These are phyloP conservation scores for Papilionanthe hybrid DNA, from an alignment of 116 monocot genomes.

Conservation along the genomic window DNA sequence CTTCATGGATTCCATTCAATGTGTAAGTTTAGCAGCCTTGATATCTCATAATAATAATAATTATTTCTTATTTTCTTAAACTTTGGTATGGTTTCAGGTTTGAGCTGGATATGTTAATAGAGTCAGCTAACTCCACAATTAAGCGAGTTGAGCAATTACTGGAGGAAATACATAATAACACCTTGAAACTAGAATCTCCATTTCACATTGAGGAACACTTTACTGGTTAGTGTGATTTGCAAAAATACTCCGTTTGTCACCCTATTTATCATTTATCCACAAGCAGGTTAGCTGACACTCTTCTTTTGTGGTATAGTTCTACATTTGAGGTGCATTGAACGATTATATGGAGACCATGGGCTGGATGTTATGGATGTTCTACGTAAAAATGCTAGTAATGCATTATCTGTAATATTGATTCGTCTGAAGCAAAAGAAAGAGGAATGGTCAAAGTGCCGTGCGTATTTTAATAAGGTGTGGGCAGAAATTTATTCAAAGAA, in stretches of 20 bases:
- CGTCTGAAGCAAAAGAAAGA: conserved; percentile 62
- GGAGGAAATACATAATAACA: conserved; percentile 70
- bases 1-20: neutral
- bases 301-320: conserved; percentile 22
- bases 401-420: conserved; percentile 74
- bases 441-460: conserved; percentile 50
- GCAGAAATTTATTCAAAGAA: conserved; percentile 90
- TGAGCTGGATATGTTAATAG: conserved; percentile 95
- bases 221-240: conserved; percentile 44
- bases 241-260: neutral
- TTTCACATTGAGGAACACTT: conserved; percentile 77
- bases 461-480: conserved; percentile 92
- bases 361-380: conserved; percentile 59
- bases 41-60: neutral
- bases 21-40: neutral
- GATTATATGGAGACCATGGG: conserved; percentile 58
- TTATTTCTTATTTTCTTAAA: neutral
- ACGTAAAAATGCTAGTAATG: conserved; percentile 54
- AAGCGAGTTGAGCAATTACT: conserved; percentile 70
- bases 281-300: neutral
- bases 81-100: conserved; percentile 41
- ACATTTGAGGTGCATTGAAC: conserved; percentile 53
- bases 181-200: conserved; percentile 59
- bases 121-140: conserved; percentile 71
- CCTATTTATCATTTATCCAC: neutral